phyloP scores from a whole-genome alignment of 495 filamentous ascomycete genomes.

The Daldinia concentrica region DNA sequence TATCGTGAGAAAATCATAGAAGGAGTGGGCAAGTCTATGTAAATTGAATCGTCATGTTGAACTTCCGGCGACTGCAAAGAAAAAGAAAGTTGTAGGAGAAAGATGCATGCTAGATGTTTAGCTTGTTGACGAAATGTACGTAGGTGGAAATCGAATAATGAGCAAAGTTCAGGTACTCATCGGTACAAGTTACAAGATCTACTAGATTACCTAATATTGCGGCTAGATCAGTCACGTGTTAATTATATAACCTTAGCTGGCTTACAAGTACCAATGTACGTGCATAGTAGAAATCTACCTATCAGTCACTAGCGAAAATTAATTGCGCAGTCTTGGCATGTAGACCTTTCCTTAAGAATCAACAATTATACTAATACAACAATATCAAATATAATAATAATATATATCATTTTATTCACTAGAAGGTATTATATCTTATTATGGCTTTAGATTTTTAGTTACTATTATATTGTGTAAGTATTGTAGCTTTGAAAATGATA shows the following conservation, averaged over 20 bases:
- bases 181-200: background rate
- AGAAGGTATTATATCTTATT: too few relatives aligned
- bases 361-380: too few relatives aligned
- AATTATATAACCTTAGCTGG: background rate
- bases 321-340: too few relatives aligned
- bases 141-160: slow-evolving; percentile 11
- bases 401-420: too few relatives aligned
- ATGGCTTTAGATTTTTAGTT: too few relatives aligned
- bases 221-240: background rate
- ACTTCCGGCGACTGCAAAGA: background rate
- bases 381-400: too few relatives aligned
- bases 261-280: too few relatives aligned
- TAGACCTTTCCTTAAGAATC: too few relatives aligned
- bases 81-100: slow-evolving; percentile 15
- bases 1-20: background rate
- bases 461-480: too few relatives aligned
- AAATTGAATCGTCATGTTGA: slow-evolving; percentile 1
- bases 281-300: too few relatives aligned
- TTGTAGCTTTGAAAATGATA: too few relatives aligned
- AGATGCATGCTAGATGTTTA: background rate
- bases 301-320: too few relatives aligned
- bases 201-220: background rate
- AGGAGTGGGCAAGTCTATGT: background rate
- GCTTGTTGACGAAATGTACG: slow-evolving; percentile 16
- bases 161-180: slow-evolving; percentile 10